These are phyloP conservation scores for Leishmania arabica DNA, from an alignment of 208 protist genomes.

Conservation along the genomic window DNA sequence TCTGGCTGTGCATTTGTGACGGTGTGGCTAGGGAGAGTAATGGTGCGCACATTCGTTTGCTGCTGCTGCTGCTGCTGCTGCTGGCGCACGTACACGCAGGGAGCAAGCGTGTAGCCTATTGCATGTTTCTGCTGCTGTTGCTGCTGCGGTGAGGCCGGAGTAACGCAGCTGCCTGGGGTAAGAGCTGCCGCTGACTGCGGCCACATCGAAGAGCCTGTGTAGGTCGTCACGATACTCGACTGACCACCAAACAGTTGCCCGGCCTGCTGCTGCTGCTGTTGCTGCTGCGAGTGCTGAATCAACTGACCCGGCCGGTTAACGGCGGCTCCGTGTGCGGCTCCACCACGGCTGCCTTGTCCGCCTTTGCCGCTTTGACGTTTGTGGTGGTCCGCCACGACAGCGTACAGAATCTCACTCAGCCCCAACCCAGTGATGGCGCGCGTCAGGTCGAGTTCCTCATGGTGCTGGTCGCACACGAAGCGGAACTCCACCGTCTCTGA, in stretches of 20 bases:
- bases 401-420: slow-evolving; percentile 28
- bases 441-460: slow-evolving; percentile 56
- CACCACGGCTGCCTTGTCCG: not conserved
- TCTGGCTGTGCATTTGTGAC: not conserved
- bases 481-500: slow-evolving; percentile 63
- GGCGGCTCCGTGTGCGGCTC: not conserved
- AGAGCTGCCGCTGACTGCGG: not conserved
- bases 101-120: slow-evolving; percentile 8
- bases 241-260: not conserved
- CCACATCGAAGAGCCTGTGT: slow-evolving; percentile 5
- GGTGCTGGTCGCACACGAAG: slow-evolving; percentile 37
- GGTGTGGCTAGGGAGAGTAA: not conserved
- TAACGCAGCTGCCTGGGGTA: slow-evolving; percentile 3
- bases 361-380: slow-evolving; percentile 5
- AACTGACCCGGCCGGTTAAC: not conserved
- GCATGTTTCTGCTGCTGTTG: slow-evolving; percentile 6
- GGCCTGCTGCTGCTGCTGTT: not conserved
- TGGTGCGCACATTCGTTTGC: not conserved
- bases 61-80: slow-evolving; percentile 7
- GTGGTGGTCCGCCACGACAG: slow-evolving; percentile 17
- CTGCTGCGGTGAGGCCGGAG: not conserved
- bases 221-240: not conserved
- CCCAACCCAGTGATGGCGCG: slow-evolving; percentile 26
- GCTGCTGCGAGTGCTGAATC: slow-evolving; percentile 5
- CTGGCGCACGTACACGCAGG: slow-evolving; percentile 13